These are phyloP conservation scores for Spirogloea muscicola DNA, from an alignment of 139 green algal species.

Conservation along the genomic window DNA sequence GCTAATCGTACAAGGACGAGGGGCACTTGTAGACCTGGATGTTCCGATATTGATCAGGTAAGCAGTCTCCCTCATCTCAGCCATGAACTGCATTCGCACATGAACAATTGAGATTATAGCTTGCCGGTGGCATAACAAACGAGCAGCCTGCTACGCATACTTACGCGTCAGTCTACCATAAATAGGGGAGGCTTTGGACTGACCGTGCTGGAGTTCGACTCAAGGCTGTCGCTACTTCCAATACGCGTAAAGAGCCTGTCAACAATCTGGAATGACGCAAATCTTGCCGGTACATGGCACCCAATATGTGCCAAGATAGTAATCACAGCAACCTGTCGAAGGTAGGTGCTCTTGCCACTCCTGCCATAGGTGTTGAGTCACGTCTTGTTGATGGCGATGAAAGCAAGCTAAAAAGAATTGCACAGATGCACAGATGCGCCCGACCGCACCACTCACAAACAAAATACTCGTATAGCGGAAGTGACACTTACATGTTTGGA, in stretches of 20 bases:
- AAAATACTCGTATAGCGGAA: background rate
- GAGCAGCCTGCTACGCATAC: too few relatives aligned
- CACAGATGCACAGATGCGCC: background rate
- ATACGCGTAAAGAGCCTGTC: slow-evolving; percentile 85
- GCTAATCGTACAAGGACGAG: too few relatives aligned
- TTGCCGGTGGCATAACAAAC: too few relatives aligned
- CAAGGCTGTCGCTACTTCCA: slow-evolving; percentile 79
- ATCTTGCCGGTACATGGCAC: slow-evolving; percentile 75
- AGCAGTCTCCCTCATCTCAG: slow-evolving; percentile 75
- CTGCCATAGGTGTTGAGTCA: slow-evolving; percentile 10
- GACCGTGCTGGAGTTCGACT: slow-evolving; percentile 43
- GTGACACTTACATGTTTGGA: slow-evolving; percentile 82
- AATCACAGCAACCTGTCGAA: slow-evolving; percentile 64
- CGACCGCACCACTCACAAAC: background rate
- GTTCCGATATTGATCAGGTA: slow-evolving; percentile 63
- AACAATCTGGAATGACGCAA: slow-evolving; percentile 59
- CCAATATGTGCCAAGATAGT: slow-evolving; percentile 88
- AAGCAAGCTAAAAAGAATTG: background rate
- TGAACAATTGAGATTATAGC: too few relatives aligned
- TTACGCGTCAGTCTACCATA: too few relatives aligned
- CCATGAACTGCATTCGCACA: slow-evolving; percentile 42
- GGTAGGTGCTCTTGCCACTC: slow-evolving; percentile 55
- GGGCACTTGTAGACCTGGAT: too few relatives aligned
- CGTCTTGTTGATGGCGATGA: background rate
- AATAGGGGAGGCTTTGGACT: too few relatives aligned